Percentiles rank a stretch among this genome's conserved stretches.
phyloP scores from a whole-genome alignment of 1,139 yeast species.

The Geotrichum reessii region DNA sequence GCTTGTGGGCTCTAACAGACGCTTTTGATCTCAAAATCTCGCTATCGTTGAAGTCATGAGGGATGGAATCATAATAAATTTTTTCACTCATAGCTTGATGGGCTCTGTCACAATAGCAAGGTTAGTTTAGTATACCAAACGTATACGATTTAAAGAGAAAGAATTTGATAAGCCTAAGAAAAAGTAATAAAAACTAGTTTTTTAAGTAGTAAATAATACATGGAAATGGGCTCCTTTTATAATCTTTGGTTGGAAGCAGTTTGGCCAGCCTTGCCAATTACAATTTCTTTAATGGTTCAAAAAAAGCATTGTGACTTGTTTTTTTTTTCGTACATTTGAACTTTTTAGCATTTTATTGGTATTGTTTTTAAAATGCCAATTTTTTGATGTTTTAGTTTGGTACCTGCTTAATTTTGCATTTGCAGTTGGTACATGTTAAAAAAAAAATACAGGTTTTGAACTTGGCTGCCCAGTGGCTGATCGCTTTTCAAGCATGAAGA shows the following conservation, averaged over 20 bases:
- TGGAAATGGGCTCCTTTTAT: background rate
- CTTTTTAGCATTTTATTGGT: too few relatives aligned
- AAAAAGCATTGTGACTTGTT: too few relatives aligned
- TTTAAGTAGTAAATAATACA: too few relatives aligned
- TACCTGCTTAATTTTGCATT: background rate
- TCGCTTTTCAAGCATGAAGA: background rate
- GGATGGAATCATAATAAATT: background rate
- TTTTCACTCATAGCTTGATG: background rate
- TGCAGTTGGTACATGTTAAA: background rate
- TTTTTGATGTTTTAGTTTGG: background rate
- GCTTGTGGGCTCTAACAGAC: conserved; percentile 1
- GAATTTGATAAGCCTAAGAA: background rate
- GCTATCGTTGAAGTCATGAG: background rate
- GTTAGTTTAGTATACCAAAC: background rate
- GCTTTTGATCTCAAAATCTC: background rate
- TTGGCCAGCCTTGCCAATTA: background rate
- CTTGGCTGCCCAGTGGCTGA: background rate
- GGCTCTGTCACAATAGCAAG: background rate
- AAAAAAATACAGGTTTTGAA: background rate
- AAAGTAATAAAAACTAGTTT: background rate
- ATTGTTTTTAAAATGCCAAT: background rate
- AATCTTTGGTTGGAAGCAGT: background rate
- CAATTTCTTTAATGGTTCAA: too few relatives aligned
- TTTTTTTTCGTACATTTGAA: too few relatives aligned
- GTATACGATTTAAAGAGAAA: background rate